Percentiles rank a stretch among this genome's conserved stretches.
Conservation (phyloP, 1,284 basidiomycete species). For the Schizopora paradoxa region DNA sequence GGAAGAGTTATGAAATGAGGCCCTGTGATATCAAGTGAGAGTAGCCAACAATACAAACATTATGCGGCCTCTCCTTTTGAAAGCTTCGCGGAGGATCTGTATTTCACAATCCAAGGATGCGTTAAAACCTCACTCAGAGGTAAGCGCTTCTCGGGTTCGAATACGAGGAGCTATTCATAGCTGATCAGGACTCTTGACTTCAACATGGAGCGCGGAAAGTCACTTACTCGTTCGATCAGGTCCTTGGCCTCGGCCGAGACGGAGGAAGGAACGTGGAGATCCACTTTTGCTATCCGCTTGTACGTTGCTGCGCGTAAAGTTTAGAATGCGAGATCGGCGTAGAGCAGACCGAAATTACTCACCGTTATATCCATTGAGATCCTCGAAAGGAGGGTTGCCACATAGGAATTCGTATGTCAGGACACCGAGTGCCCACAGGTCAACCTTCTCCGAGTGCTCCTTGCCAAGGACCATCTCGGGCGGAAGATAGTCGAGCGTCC, state of each 20-base stretch:
- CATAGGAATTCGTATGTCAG: slow-evolving; percentile 93
- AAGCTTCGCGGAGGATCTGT: no score
- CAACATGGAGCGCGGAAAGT: slow-evolving; percentile 13
- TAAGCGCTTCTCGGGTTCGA: slow-evolving; percentile 81
- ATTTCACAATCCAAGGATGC: slow-evolving; percentile 93
- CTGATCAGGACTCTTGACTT: slow-evolving; percentile 21
- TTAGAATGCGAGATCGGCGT: no score
- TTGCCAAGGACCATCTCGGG: slow-evolving; percentile 97
- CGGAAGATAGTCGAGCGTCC: slow-evolving; percentile 94
- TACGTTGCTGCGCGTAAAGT: slow-evolving; percentile 64
- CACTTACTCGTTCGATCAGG: slow-evolving; percentile 53
- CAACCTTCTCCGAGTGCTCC: slow-evolving; percentile 85
- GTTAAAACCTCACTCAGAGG: slow-evolving; percentile 75
- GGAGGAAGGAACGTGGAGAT: slow-evolving; percentile 68
- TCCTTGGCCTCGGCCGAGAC: slow-evolving; percentile 66
- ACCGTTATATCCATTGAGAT: slow-evolving; percentile 73
- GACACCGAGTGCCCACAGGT: slow-evolving; percentile 96
- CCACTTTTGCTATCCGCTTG: slow-evolving; percentile 76
- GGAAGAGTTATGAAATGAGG: no score
- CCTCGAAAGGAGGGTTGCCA: slow-evolving; percentile 93
- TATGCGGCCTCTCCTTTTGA: no score
- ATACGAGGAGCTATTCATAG: slow-evolving; percentile 73
- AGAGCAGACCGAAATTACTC: slow-evolving; percentile 22
- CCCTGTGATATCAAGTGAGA: no score
- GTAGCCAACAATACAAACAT: no score